These are phyloP conservation scores for Infundibulicybe gibba DNA, from an alignment of 768 basidiomycete species.

Conservation along the genomic window DNA sequence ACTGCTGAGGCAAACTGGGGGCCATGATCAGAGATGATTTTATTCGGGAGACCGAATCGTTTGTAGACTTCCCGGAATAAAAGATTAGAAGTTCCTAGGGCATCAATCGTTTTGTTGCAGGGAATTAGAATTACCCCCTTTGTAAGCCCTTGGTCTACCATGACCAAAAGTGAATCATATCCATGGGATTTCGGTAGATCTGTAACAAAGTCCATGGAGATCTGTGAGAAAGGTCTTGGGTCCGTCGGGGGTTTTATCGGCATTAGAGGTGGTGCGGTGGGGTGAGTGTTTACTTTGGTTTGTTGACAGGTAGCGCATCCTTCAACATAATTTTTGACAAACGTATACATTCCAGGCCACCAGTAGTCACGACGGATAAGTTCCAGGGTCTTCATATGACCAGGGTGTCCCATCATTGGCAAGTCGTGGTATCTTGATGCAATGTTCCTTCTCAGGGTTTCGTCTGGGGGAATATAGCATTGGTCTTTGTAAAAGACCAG, in stretches of 20 bases:
- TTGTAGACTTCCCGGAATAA: conserved; percentile 1
- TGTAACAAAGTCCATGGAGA: conserved; percentile 14
- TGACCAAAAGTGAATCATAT: conserved; percentile 16
- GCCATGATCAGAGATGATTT: conserved; percentile 12
- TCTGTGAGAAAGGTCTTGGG: conserved; percentile 6
- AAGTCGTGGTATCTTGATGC: background rate
- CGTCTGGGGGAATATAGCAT: conserved; percentile 2
- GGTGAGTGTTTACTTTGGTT: conserved; percentile 8
- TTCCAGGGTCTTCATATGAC: background rate
- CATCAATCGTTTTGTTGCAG: conserved; percentile 10
- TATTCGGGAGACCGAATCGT: conserved; percentile 1
- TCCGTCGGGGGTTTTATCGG: conserved; percentile 1
- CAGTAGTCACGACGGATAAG: background rate
- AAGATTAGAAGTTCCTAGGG: background rate
- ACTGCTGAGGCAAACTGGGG: conserved; percentile 11
- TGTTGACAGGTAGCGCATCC: conserved; percentile 9
- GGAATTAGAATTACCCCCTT: conserved; percentile 22
- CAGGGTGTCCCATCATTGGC: background rate
- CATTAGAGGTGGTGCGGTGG: conserved; percentile 3
- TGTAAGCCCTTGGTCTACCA: conserved; percentile 21
- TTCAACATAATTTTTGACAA: conserved; percentile 5
- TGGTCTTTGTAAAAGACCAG: background rate
- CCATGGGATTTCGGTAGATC: conserved; percentile 10
- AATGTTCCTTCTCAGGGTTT: background rate
- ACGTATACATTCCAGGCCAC: conserved; percentile 1